Evolutionary conservation across 2,329 filamentous ascomycete species (phyloP), one percentile per base, ranked within the genome.

Genomic region (Ophiocordyceps polyrhachis-furcata): DNA sequence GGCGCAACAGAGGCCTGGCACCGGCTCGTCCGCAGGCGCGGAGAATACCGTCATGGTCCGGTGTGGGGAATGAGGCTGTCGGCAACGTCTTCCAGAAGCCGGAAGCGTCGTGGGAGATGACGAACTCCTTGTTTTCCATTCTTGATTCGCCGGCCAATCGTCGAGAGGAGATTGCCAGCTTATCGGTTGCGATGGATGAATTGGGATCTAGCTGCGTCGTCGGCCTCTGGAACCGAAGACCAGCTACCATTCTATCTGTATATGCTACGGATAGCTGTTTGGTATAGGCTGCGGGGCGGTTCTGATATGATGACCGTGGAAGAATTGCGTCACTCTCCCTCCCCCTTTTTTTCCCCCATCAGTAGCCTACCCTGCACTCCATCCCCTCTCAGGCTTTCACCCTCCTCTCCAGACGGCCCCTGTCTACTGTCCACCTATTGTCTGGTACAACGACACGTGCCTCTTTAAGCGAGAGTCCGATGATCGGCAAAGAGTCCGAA

Each of bases 11-110:
- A n/a, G 31, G 31, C 31, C 3, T 32, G 31, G 13, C 31, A 32
- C 31, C 31, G 31, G 31, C 31, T 32, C 31, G 31, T 32, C 15
- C 31, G 15, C 32, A 17, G 15, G 15, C 32, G 35, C 35, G 35
- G 35, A 38, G n/a, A 38, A 32, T 20, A 37, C 29, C 41, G 40
- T 13, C 35, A 37, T 40, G 38, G 23, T 25, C 44, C 23, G 44
- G 32, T 43, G 44, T 45, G 44, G 41, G 32, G 44, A 45, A 45
- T 32, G 42, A 37, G 42, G 42, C 42, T 43, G 41, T 19, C 28
- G 15, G 21, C 9, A 19, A 41, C 40, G 21, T 14, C 20, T 41
- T 41, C 40, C 40, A 37, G 32, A 37, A 37, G 32, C 32, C 31
- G 15, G 31, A 5, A 15, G 31, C 25, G 25, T 28, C 9, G n/a